Evolutionary conservation across 768 basidiomycete species (phyloP), one percentile per base, ranked within the genome.

Genomic region (Artomyces pyxidatus): DNA sequence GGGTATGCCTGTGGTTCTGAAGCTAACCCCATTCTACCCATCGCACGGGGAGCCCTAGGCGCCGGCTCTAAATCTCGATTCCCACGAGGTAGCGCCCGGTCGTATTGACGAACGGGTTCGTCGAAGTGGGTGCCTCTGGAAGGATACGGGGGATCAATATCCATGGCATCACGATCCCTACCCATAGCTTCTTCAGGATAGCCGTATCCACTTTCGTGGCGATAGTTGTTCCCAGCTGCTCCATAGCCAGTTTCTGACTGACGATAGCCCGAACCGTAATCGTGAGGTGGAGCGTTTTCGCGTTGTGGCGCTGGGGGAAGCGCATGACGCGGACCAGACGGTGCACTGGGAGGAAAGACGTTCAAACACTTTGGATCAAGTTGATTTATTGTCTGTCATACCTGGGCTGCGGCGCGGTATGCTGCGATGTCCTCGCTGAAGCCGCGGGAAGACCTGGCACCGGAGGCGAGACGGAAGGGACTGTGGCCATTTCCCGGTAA

Each of bases 101-200:
- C 45, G 17, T 46, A 38, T 22, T 12, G 22, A n/a, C 37, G 53
- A 12, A 22, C 6, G 12, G 40, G 27, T 14, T 52, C 53, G n/a
- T 50, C 45, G 7, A 37, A 55, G 10, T 7, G 17, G 16, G 45
- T n/a, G 17, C 12, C 42, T 37, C 52, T 56, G 23, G 55, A 21
- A 16, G 46, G 46, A 35, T 48, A 54, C 12, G 45, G 39, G 16
- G 26, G 42, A 52, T 56, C 55, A 40, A 45, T 25, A 23, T 50
- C 44, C 53, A 56, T 54, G 32, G 41, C 37, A 9, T 56, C 55
- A 21, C 19, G 30, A 8, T 56, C 46, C 21, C 52, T 44, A 38
- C 45, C 16, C 3, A 19, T 10, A 16, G 12, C 12, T 17, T 38
- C 45, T 6, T 37, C 35, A 6, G 21, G 12, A 23, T 50, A 43